Evolutionary conservation across 2,329 filamentous ascomycete genomes (phyloP), one percentile per base, ranked within the genome.

Genomic region (Metarhizium sp.): DNA sequence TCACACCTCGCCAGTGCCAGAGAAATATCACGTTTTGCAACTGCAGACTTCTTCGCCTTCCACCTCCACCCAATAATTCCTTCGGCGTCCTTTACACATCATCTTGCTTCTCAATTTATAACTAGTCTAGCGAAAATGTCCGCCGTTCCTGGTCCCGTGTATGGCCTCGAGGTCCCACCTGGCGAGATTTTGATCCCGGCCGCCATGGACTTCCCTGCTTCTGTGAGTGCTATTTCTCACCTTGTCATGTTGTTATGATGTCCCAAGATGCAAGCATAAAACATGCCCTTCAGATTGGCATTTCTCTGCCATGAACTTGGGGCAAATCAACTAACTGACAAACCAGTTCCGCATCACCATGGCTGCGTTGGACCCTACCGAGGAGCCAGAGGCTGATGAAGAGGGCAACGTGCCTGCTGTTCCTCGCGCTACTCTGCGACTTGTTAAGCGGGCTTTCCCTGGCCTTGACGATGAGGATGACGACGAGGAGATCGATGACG

Each of bases 301-400:
- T 48, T 30, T 45, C 16, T 18, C n/a, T 20, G 16, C 11, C 16
- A 10, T 18, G 18, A 11, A 5, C 4, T 16, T 16, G 11, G 13
- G 7, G 20, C 20, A 16, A 48, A 29, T 16, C 45, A 16, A 30
- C 45, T 48, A 48, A 48, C 25, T 25, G 10, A 20, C 10, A 30
- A 11, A 5, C 32, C 66, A 96, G 92, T 95, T 96, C 77, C 90
- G 90, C 71, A 90, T 99, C 69, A 97, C 92, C 67, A 99, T 99
- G 94, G 94, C 95, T 66, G 94, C 94, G 62, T 87, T 99, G 71
- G 92, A 99, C 71, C 94, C 94, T 57, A 90, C 84, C 66, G 88
- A 88, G 65, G 79, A 84, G 64, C 80, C 85, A 40, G 81, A 90
- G 71, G 78, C 78, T 57, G 84, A 86, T 62, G 78, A 79, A 56